Evolutionary conservation across 2,329 filamentous ascomycete species (phyloP).

Genomic region (Aspergillus candidus): DNA sequence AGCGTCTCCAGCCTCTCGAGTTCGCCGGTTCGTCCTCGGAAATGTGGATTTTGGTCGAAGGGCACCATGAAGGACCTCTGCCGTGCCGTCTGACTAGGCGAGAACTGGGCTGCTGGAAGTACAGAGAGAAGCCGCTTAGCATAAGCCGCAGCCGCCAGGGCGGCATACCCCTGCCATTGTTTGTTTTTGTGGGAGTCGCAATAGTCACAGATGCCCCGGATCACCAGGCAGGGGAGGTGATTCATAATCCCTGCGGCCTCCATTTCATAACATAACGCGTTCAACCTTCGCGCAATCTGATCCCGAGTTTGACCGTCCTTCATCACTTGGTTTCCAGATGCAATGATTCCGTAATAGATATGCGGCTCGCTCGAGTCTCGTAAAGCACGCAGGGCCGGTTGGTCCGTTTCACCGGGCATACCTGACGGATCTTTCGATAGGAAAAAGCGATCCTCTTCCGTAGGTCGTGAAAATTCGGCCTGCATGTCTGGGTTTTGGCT

Average conservation of each 20-base stretch:
- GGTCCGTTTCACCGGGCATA: neutral
- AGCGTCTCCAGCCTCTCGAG: slow-evolving; percentile 7
- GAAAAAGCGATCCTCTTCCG: no score
- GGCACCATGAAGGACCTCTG: slow-evolving; percentile 9
- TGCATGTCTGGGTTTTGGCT: no score
- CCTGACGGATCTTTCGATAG: slow-evolving; percentile 4
- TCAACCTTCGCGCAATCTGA: neutral
- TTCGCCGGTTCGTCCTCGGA: slow-evolving; percentile 12
- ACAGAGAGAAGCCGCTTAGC: slow-evolving; percentile 4
- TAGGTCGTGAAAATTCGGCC: no score
- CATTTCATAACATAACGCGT: slow-evolving; percentile 13
- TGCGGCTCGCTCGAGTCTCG: neutral
- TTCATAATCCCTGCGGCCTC: slow-evolving; percentile 13
- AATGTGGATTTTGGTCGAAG: slow-evolving; percentile 11
- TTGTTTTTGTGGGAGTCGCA: slow-evolving; percentile 16
- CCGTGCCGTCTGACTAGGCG: no score
- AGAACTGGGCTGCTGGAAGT: neutral
- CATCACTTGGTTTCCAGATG: slow-evolving; percentile 7
- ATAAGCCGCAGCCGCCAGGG: slow-evolving; percentile 10
- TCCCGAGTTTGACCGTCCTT: slow-evolving; percentile 6
- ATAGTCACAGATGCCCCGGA: slow-evolving; percentile 17
- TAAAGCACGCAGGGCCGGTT: no score
- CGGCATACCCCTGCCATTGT: slow-evolving; percentile 14
- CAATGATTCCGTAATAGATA: slow-evolving; percentile 4
- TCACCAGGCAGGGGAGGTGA: slow-evolving; percentile 11